Conservation (phyloP, 2,329 filamentous ascomycete genomes). For the Paradendryphiella salina region DNA sequence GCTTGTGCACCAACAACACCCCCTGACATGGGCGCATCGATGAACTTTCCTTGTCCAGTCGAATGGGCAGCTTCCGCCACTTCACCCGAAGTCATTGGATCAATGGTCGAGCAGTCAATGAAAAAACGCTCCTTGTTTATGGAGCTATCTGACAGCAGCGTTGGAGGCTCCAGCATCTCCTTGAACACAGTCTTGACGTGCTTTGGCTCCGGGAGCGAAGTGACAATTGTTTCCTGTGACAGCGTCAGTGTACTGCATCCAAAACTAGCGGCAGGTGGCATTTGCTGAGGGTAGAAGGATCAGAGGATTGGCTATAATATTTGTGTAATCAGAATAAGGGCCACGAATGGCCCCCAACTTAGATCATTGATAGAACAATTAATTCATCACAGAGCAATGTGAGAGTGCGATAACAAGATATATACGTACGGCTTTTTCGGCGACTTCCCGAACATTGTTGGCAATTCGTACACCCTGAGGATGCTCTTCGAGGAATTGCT, state of each 20-base stretch:
- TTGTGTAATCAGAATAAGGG: constrained; percentile 64
- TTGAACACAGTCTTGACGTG: constrained; percentile 85
- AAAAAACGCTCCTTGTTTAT: constrained; percentile 70
- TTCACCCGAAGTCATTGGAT: constrained; percentile 78
- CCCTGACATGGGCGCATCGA: constrained; percentile 96
- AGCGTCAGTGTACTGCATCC: constrained; percentile 24
- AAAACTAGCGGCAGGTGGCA: constrained; percentile 6
- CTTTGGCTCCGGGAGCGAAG: constrained; percentile 83
- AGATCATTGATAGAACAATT: constrained; percentile 66
- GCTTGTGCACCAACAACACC: constrained; percentile 89
- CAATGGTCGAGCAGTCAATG: constrained; percentile 96
- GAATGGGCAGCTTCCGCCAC: constrained; percentile 72
- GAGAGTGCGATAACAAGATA: constrained; percentile 1
- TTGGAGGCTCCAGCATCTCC: constrained; percentile 67
- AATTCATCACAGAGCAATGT: constrained; percentile 55
- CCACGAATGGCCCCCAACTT: constrained; percentile 67
- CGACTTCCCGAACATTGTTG: constrained; percentile 62
- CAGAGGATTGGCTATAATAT: constrained; percentile 76
- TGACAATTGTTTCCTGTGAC: constrained; percentile 77
- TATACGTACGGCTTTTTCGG: constrained; percentile 65
- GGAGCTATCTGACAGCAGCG: constrained; percentile 54
- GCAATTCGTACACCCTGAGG: constrained; percentile 60
- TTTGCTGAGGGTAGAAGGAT: constrained; percentile 38
- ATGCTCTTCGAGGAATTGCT: constrained; percentile 61
- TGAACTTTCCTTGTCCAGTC: constrained; percentile 72